Conservation (phyloP, 1,284 basidiomycete genomes). For the Trametes polyzona region DNA sequence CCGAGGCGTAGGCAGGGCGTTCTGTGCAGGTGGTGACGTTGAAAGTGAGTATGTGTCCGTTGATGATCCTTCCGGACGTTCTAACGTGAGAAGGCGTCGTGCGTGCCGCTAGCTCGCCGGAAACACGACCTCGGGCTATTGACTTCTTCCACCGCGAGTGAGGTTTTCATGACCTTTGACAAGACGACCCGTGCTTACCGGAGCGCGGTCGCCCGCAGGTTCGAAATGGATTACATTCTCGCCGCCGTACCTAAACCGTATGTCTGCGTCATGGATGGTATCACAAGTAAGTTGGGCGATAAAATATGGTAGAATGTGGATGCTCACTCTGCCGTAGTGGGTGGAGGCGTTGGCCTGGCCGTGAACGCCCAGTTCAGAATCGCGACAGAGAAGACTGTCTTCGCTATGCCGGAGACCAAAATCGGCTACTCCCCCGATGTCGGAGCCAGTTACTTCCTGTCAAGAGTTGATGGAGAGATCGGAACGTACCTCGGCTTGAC, state of each 20-base stretch:
- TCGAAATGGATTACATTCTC: slow-evolving; percentile 87
- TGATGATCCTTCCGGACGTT: background rate
- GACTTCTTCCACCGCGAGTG: slow-evolving; percentile 92
- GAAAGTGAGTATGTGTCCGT: slow-evolving; percentile 63
- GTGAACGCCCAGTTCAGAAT: slow-evolving; percentile 91
- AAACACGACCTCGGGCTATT: slow-evolving; percentile 65
- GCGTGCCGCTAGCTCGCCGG: slow-evolving; percentile 47
- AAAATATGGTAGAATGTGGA: background rate
- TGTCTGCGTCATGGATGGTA: slow-evolving; percentile 88
- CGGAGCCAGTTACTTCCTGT: slow-evolving; percentile 89
- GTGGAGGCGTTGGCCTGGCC: slow-evolving; percentile 92
- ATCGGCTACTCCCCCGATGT: slow-evolving; percentile 93
- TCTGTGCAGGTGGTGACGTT: slow-evolving; percentile 97
- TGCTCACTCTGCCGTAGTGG: slow-evolving; percentile 65
- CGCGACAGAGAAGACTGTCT: slow-evolving; percentile 90
- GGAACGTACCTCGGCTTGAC: slow-evolving; percentile 96
- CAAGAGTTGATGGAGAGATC: slow-evolving; percentile 88
- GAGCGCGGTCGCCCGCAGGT: slow-evolving; percentile 49
- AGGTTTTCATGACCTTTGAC: slow-evolving; percentile 32
- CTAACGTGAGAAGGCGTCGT: slow-evolving; percentile 54
- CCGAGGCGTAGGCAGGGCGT: slow-evolving; percentile 78
- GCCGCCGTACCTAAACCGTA: slow-evolving; percentile 86
- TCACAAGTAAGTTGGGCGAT: slow-evolving; percentile 72
- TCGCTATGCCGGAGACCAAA: slow-evolving; percentile 98
- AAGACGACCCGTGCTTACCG: background rate